Base-by-base conservation (phyloP, 179 eudicot species). In the Silene coronaria region DNA sequence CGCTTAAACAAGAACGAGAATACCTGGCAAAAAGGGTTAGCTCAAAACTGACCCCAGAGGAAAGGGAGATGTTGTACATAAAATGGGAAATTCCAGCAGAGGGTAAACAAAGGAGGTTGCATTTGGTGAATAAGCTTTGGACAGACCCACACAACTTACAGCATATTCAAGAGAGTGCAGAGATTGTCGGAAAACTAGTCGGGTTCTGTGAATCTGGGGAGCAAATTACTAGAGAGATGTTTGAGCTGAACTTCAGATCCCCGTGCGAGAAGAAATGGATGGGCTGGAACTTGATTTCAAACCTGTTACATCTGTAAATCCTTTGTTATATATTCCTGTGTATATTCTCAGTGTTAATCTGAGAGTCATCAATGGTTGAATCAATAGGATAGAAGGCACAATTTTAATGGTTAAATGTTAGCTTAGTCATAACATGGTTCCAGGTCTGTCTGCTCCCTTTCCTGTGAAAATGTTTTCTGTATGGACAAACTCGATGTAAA, bases 241-340 rank as follows among this genome's bases (percentile, higher is more conserved):
- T 96, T 78, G 89, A 86, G 80, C 93, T 96, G n/a, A 91, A 88
- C 73, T 93, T 96, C 76, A 91, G 75, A 53, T 76, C 93, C 10
- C 91, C 88, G 28, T 79, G 84, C 66, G 99, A 96, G 80, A 93
- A 91, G 84, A 75, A 91, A 67, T 88, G 97, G 99, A 88, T 92
- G 96, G 97, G 97, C 1, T 93, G 99, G 99, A 93, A 89, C 67
- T 76, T 89, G 84, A 84, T 96, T 75, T 91, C 99, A 2, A 93
- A 93, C 77, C 82, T 96, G 45, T 82, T 95, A 74, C 99, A 92
- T 75, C 48, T 95, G 87, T 95, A 86, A 75, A 67, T 71, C 13
- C 17, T 14, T 14, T 46, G 53, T 12, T 46, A 0, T 14, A 46
- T 46, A 16, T 32, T 62, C 28, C 24, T 17, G n/a, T 75, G 67